Evolutionary conservation across 306 rosid species (phyloP).

Genomic region (Oxytropis ochrocephala): DNA sequence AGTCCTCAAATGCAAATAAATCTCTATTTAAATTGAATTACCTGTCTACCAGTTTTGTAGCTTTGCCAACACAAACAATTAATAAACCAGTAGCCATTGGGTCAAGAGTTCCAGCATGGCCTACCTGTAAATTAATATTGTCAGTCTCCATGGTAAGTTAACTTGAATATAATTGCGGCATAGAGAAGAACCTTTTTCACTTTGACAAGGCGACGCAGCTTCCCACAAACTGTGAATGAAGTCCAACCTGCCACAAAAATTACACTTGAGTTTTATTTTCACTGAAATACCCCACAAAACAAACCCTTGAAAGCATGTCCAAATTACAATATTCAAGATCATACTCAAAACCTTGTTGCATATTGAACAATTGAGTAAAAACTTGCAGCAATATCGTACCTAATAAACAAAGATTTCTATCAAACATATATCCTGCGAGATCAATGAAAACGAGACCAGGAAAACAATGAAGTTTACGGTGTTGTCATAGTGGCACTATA

Average conservation of each 20-base stretch:
- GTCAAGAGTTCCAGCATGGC: conserved; percentile 98
- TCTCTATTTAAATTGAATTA: conserved; percentile 10
- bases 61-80: conserved; percentile 93
- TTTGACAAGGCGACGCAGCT: conserved; percentile 86
- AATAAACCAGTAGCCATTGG: conserved; percentile 98
- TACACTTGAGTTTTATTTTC: conserved; percentile 6
- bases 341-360: not conserved
- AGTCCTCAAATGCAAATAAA: conserved; percentile 12
- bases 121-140: conserved; percentile 57
- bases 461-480: not conserved
- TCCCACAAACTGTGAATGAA: conserved; percentile 94
- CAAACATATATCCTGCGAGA: not conserved
- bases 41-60: conserved; percentile 86
- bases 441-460: not conserved
- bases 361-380: not conserved
- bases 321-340: not conserved
- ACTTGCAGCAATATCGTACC: not conserved
- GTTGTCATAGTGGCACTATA: not conserved
- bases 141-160: not conserved
- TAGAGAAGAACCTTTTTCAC: conserved; percentile 69
- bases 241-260: conserved; percentile 76
- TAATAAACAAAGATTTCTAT: not conserved
- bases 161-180: not conserved
- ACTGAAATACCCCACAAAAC: not conserved
- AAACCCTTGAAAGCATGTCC: not conserved